Conservation (phyloP, 306 rosid genomes). For the Vigna reflexopilosa region DNA sequence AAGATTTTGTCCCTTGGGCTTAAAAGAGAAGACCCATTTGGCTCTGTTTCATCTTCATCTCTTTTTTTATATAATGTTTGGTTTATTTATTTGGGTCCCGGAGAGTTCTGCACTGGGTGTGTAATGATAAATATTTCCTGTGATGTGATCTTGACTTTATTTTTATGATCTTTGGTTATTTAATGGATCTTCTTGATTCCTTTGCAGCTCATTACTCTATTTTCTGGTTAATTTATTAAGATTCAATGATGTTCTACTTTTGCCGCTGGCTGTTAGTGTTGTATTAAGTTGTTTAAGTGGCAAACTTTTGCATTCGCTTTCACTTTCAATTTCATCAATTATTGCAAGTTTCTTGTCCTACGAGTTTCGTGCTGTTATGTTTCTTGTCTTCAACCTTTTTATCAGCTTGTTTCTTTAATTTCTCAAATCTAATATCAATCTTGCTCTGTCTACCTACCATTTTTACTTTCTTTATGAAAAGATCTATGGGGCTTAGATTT, state of each 20-base stretch:
- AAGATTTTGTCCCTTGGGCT: slow-evolving; percentile 19
- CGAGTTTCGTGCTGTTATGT: slow-evolving; percentile 9
- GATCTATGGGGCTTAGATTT: not conserved
- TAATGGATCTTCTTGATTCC: slow-evolving; percentile 21
- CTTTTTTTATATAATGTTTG: not conserved
- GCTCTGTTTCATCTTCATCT: slow-evolving; percentile 35
- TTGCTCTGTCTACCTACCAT: not conserved
- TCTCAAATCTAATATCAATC: slow-evolving; percentile 8
- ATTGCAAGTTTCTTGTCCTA: not conserved
- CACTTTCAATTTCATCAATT: not conserved
- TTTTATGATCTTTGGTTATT: not conserved
- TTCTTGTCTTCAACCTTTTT: slow-evolving; percentile 22
- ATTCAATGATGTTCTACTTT: slow-evolving; percentile 16
- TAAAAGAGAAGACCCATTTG: not conserved
- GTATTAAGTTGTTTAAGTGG: not conserved
- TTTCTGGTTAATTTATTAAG: slow-evolving; percentile 15
- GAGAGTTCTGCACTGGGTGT: slow-evolving; percentile 14
- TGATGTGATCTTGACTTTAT: slow-evolving; percentile 10
- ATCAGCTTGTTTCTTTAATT: slow-evolving; percentile 9
- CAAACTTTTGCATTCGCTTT: not conserved
- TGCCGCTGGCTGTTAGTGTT: not conserved
- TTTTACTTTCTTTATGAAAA: not conserved
- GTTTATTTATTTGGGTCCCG: not conserved
- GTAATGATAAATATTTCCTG: slow-evolving; percentile 2
- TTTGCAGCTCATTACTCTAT: not conserved